Percentiles rank a stretch among this genome's conserved stretches.
Conservation (phyloP, 371 early-diverging fungal genomes). For the Mucor saturninus region DNA sequence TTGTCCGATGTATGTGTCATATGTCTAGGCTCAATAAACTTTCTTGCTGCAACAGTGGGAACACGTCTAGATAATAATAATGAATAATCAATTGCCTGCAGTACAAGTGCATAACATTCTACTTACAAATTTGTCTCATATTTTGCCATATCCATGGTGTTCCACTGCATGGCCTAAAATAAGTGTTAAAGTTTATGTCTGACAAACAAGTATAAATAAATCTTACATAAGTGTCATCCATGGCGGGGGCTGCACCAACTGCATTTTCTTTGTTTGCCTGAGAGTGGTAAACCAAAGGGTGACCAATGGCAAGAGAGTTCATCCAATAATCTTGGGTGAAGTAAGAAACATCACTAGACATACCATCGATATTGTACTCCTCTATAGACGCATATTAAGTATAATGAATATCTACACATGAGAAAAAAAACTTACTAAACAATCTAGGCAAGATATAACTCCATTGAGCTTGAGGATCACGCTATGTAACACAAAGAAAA, state of each 20-base stretch:
- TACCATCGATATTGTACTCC: conserved; percentile 35
- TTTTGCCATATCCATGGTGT: conserved; percentile 30
- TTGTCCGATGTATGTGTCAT: conserved; percentile 33
- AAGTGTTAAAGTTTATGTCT: not conserved
- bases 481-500: conserved; percentile 13
- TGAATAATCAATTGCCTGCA: not conserved
- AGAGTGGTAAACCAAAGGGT: conserved; percentile 31
- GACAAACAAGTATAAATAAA: not conserved
- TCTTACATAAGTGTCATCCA: conserved; percentile 9
- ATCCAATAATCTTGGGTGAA: conserved; percentile 36
- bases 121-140: conserved; percentile 31
- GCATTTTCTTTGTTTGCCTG: conserved; percentile 12
- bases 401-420: no score
- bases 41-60: conserved; percentile 32
- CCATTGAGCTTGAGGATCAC: conserved; percentile 36
- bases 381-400: conserved; percentile 10
- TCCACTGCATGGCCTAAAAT: conserved; percentile 29
- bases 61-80: conserved; percentile 17
- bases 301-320: conserved; percentile 34
- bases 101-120: not conserved
- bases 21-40: conserved; percentile 31
- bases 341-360: conserved; percentile 25
- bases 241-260: not conserved
- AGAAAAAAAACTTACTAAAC: conserved; percentile 23
- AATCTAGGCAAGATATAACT: conserved; percentile 35